Evolutionary conservation across 164 flowering plant species (phyloP), one percentile per base, ranked within the genome.

Genomic region (Paratinospora sagittata): DNA sequence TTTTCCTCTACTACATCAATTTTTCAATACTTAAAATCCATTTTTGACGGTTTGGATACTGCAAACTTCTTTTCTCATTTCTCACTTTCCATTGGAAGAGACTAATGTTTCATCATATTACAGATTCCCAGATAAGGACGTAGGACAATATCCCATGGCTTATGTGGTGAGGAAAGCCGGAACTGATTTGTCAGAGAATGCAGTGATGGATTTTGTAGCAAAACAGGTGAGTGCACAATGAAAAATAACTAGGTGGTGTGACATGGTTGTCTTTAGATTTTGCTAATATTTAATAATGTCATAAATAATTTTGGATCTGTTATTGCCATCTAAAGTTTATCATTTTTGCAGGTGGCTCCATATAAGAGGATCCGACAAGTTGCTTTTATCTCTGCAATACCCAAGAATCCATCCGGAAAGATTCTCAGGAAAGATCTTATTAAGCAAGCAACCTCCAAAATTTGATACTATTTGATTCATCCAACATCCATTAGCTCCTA

Each of bases 81-180:
- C 33, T 33, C 16, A 27, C 24, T 65, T 19, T n/a, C 23, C n/a
- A 34, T 24, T 11, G 26, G 6, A 37, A n/a, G 24, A 27, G n/a
- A 7, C 16, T n/a, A 47, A 27, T 55, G 65, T 24, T 45, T 60
- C 36, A 4, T 16, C 57, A 23, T 66, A 7, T 81, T 12, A 61
- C 82, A 92, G 99, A 58, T 90, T 81, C 74, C 99, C 99, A 2
- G 97, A 95, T 75, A 76, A 84, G 82, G 89, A 86, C 26, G 97
- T 79, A 8, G 99, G 99, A 39, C 99, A 95, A 66, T 82, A 33
- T 78, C 99, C 99, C 23, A 89, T 92, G 96, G 99, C 99, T 37
- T 92, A 88, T 71, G 84, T 92, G 21, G 96, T 90, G 0, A 83
- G 92, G 70, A 90, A 87, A 80, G 67, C 80, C 5, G 94, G 90